These are phyloP conservation scores for Psidium friedrichsthalianum DNA, from an alignment of 345 rosid genomes.

Conservation along the genomic window DNA sequence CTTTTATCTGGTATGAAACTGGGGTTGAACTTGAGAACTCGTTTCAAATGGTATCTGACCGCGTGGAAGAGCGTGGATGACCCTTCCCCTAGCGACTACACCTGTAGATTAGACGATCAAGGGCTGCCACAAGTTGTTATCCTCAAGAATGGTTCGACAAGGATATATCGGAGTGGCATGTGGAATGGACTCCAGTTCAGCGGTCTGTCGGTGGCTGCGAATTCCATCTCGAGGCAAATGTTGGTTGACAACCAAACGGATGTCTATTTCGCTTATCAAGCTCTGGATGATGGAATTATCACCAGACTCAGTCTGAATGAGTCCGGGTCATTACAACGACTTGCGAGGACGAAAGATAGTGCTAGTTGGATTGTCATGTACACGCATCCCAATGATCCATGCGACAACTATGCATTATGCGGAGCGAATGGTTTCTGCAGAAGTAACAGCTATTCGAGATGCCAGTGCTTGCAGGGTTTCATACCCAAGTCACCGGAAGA, in stretches of 20 bases:
- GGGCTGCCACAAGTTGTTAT: constrained; percentile 23
- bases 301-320: neutral
- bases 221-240: constrained; percentile 1
- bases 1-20: constrained; percentile 30
- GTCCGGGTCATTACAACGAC: neutral
- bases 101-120: neutral
- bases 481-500: constrained; percentile 11
- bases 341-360: neutral
- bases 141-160: neutral
- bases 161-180: constrained; percentile 9
- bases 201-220: constrained; percentile 11
- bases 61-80: constrained; percentile 31
- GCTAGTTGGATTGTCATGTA: neutral
- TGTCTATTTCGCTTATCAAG: constrained; percentile 11
- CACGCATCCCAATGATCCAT: neutral
- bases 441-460: neutral
- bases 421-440: constrained; percentile 1
- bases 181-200: constrained; percentile 31
- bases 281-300: neutral
- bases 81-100: constrained; percentile 20
- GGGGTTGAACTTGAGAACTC: constrained; percentile 7
- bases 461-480: constrained; percentile 30
- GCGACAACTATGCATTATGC: neutral
- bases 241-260: constrained; percentile 6
- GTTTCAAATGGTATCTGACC: neutral